These are phyloP conservation scores for Smittium culicis DNA, from an alignment of 371 early-diverging fungal genomes.

Conservation along the genomic window DNA sequence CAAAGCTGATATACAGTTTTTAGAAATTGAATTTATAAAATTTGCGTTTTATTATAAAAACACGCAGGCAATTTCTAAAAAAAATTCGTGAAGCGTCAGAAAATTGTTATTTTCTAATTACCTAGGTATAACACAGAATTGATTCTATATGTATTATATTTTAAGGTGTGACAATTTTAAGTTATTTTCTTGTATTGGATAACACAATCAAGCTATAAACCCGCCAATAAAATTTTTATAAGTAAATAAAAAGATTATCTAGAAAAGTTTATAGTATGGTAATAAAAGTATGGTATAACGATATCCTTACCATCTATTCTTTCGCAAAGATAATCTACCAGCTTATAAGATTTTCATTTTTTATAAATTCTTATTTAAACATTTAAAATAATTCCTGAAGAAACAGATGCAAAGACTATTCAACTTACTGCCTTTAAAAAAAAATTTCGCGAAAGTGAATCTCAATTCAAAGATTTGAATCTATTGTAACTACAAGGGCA, in stretches of 20 bases:
- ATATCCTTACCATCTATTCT: neutral
- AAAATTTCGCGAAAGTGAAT: neutral
- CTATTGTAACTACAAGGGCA: neutral
- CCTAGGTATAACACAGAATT: too few relatives aligned
- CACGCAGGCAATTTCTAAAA: too few relatives aligned
- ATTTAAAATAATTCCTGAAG: neutral
- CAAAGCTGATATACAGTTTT: too few relatives aligned
- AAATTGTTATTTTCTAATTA: too few relatives aligned
- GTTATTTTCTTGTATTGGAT: neutral
- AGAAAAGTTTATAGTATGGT: neutral
- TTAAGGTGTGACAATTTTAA: neutral
- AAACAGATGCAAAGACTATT: too few relatives aligned
- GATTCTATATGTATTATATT: neutral
- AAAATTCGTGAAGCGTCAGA: too few relatives aligned
- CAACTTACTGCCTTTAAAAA: too few relatives aligned
- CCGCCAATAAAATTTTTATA: too few relatives aligned
- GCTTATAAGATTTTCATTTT: neutral
- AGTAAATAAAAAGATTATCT: neutral
- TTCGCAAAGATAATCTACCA: neutral
- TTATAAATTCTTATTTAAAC: neutral
- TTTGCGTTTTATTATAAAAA: too few relatives aligned
- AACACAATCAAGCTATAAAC: neutral
- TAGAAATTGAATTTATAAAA: too few relatives aligned
- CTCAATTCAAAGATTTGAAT: neutral
- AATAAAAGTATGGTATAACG: neutral